phyloP scores from a whole-genome alignment of 2,329 filamentous ascomycete species.

The Grosmannia serpens region DNA sequence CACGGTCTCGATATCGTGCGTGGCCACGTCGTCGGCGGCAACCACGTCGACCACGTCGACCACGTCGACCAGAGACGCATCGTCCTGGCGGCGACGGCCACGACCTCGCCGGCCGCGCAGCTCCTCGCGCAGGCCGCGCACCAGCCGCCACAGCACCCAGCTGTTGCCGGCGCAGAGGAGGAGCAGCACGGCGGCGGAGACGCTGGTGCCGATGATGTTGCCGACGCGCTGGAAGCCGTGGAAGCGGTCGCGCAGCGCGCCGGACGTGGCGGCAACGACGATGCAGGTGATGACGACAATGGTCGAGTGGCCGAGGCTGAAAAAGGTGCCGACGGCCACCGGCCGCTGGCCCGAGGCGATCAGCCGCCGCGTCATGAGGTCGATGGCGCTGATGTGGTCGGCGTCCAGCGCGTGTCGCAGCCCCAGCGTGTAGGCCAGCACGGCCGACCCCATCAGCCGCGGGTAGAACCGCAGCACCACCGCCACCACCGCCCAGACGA shows the following conservation, averaged over 20 bases:
- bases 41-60: background rate
- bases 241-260: constrained; percentile 70
- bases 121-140: constrained; percentile 54
- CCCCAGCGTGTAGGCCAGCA: constrained; percentile 79
- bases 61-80: constrained; percentile 6
- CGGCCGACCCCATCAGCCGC: constrained; percentile 63
- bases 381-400: constrained; percentile 81
- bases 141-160: constrained; percentile 71
- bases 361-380: constrained; percentile 84
- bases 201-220: constrained; percentile 78
- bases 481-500: constrained; percentile 43
- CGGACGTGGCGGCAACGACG: constrained; percentile 82
- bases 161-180: constrained; percentile 73
- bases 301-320: constrained; percentile 86
- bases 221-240: constrained; percentile 70
- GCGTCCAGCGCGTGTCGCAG: constrained; percentile 93
- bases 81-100: background rate
- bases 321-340: constrained; percentile 88
- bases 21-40: constrained; percentile 7
- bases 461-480: constrained; percentile 42
- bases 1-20: constrained; percentile 4
- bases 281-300: constrained; percentile 86
- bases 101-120: constrained; percentile 28
- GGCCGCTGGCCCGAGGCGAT: constrained; percentile 76
- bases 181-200: constrained; percentile 74